Evolutionary conservation across 345 rosid species (phyloP), one percentile per base, ranked within the genome.

Genomic region (Linum trigynum): DNA sequence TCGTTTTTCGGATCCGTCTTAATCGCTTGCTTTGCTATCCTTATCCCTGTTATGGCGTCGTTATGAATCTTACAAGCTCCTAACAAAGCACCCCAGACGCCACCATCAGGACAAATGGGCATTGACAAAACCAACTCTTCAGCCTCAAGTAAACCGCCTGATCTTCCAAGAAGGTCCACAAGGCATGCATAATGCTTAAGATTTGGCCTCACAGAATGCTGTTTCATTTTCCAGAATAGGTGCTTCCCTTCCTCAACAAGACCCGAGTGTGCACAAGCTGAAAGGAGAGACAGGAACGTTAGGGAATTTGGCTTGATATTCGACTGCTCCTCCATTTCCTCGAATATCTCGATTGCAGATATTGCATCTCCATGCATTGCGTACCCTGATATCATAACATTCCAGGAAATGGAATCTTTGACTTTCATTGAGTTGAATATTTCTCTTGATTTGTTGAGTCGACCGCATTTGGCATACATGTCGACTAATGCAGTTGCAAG

Each of bases 381-480:
- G 43, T 82, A 87, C 9, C 83, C 85, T 66, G 84, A 82, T 36
- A 83, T 87, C 88, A 87, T 85, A 50, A 79, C 88, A 59, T 87
- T 87, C 87, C 88, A 87, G 59, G 80, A 83, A 51, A 87, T 70
- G 2, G 57, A 64, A 70, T 85, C 95, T 68, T 78, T 83, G 37
- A 78, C 78, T 35, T 75, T 71, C 72, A 79, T 73, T 15, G 73
- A 75, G 67, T 78, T 53, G 38, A 88, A 85, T 64, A 88, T 50
- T 23, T 80, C 75, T 71, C 86, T 66, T 1, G 86, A 78, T 71
- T 80, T 80, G 48, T 79, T 79, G 37, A 82, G 82, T 12, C 81
- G 77, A 42, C 95, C 89, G n/a, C 87, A 82, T 73, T 88, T 88
- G 36, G 87, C 87, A 39, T 83, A 82, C 95, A 85, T 85, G 76